phyloP scores from a whole-genome alignment of 306 rosid genomes.

The Fagus sylvatica region DNA sequence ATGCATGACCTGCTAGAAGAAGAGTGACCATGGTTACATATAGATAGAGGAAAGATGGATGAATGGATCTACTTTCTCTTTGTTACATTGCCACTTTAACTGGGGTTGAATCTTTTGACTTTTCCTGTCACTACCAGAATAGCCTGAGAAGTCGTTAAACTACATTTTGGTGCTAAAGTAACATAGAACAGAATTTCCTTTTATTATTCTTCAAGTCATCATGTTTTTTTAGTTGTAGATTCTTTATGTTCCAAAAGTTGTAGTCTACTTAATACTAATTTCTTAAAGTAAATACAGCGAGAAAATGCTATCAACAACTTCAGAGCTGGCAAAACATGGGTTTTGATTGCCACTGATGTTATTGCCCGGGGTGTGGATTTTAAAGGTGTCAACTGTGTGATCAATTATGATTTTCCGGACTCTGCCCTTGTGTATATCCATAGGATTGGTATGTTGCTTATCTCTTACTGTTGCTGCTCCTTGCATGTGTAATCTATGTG shows the following conservation, averaged over 20 bases:
- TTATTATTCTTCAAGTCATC: background rate
- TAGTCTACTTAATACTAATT: constrained; percentile 12
- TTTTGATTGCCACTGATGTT: constrained; percentile 92
- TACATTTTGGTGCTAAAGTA: background rate
- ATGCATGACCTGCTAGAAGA: background rate
- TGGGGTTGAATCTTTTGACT: background rate
- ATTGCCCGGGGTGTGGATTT: constrained; percentile 99
- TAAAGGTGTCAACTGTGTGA: constrained; percentile 84
- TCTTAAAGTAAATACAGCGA: constrained; percentile 55
- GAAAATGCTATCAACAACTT: constrained; percentile 82
- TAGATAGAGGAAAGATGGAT: constrained; percentile 7
- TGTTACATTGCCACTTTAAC: background rate
- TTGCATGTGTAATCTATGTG: background rate
- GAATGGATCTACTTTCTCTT: constrained; percentile 9
- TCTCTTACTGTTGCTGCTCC: background rate
- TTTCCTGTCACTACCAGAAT: background rate
- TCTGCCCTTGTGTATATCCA: constrained; percentile 86
- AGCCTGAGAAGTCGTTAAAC: background rate
- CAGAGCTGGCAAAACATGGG: constrained; percentile 97
- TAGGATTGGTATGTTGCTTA: constrained; percentile 67
- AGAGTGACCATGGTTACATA: background rate
- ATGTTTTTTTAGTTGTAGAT: constrained; percentile 1
- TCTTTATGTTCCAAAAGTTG: constrained; percentile 2
- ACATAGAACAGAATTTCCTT: constrained; percentile 1
- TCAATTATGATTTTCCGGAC: constrained; percentile 95